Evolutionary conservation across 805 yeast species (phyloP).

Genomic region (Ogataea paraovalis): DNA sequence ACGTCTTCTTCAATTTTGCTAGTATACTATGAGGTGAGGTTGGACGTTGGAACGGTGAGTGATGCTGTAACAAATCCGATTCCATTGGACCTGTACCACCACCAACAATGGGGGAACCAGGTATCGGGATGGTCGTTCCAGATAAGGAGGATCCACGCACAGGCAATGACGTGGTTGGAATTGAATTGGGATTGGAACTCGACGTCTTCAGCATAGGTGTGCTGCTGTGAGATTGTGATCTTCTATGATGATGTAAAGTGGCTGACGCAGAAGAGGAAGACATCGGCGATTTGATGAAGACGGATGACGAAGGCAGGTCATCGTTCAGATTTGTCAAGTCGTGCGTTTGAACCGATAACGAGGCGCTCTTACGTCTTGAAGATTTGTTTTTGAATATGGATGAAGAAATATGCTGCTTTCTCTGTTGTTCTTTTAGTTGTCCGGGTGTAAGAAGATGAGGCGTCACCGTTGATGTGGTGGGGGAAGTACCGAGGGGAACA

Average conservation of each 20-base stretch:
- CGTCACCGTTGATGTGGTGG: too few species aligned
- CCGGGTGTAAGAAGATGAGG: too few species aligned
- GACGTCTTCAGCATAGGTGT: too few species aligned
- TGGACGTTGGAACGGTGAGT: too few species aligned
- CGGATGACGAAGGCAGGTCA: neutral
- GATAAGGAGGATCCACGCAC: too few species aligned
- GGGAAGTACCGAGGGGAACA: neutral
- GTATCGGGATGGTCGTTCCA: neutral
- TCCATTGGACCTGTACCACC: too few species aligned
- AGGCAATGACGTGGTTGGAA: too few species aligned
- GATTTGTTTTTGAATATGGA: neutral
- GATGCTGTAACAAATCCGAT: too few species aligned
- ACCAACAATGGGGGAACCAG: too few species aligned
- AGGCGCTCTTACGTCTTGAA: neutral
- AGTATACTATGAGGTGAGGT: slow-evolving; percentile 1
- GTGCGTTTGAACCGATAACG: neutral
- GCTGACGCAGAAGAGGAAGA: neutral
- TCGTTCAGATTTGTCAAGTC: neutral
- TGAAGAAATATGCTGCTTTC: neutral
- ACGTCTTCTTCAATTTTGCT: slow-evolving; percentile 13
- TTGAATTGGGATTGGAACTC: too few species aligned
- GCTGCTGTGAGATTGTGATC: slow-evolving; percentile 11
- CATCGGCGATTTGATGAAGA: neutral
- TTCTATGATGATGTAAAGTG: slow-evolving; percentile 6
- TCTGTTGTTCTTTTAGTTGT: too few species aligned